Evolutionary conservation across 2,329 filamentous ascomycete genomes (phyloP).

Genomic region (Annulohypoxylon truncatum): DNA sequence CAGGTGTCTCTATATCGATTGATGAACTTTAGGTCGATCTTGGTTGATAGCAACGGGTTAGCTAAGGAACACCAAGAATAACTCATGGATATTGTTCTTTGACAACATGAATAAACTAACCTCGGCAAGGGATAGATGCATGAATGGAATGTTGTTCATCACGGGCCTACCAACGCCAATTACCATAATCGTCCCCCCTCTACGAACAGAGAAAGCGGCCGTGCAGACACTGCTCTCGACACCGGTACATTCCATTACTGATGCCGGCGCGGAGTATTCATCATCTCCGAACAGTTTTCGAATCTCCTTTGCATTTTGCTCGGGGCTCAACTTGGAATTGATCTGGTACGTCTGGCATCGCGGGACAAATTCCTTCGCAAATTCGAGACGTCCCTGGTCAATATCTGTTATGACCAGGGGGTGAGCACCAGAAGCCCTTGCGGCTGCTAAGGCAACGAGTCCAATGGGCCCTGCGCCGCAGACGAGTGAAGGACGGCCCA

Average conservation of each 20-base stretch:
- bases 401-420: conserved; percentile 74
- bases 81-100: neutral
- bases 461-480: conserved; percentile 75
- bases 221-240: conserved; percentile 72
- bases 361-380: conserved; percentile 69
- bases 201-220: conserved; percentile 65
- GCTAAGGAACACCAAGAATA: conserved; percentile 6
- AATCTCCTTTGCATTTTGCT: conserved; percentile 64
- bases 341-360: conserved; percentile 65
- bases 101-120: conserved; percentile 48
- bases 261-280: conserved; percentile 68
- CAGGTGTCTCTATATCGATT: conserved; percentile 78
- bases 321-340: conserved; percentile 56
- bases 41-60: conserved; percentile 13
- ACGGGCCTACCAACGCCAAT: conserved; percentile 71
- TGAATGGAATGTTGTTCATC: conserved; percentile 75
- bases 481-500: conserved; percentile 67
- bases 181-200: conserved; percentile 71
- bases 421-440: conserved; percentile 70
- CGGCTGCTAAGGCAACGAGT: conserved; percentile 66
- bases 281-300: conserved; percentile 61
- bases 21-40: conserved; percentile 77
- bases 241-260: conserved; percentile 73
- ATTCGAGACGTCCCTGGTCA: conserved; percentile 65
- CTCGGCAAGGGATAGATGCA: conserved; percentile 72